These are phyloP conservation scores for Mycena galericulata DNA, from an alignment of 768 basidiomycete genomes.

Conservation along the genomic window DNA sequence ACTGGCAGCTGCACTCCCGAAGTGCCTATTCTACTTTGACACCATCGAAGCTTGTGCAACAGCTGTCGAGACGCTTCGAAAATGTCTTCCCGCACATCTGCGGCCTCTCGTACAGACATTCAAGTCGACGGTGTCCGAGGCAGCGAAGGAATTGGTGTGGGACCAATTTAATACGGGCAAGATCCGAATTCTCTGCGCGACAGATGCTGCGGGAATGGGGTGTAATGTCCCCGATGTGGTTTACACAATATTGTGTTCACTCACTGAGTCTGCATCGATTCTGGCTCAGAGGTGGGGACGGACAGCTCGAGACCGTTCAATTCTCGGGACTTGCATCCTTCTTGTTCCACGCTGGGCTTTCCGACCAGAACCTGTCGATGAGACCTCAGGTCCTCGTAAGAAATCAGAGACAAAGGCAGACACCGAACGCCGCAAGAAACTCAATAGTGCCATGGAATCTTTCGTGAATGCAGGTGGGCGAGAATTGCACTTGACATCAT, in stretches of 20 bases:
- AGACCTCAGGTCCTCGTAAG: background rate
- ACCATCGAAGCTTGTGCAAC: slow-evolving; percentile 27
- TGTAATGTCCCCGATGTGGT: too few relatives aligned
- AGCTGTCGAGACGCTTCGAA: too few relatives aligned
- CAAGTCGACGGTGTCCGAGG: slow-evolving; percentile 31
- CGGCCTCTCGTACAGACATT: slow-evolving; percentile 35
- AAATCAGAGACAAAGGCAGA: slow-evolving; percentile 1
- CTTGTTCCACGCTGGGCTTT: slow-evolving; percentile 6
- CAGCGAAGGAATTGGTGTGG: slow-evolving; percentile 34
- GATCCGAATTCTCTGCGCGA: slow-evolving; percentile 32
- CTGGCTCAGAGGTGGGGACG: slow-evolving; percentile 11
- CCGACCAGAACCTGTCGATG: too few relatives aligned
- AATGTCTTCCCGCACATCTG: slow-evolving; percentile 36
- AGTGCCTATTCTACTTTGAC: slow-evolving; percentile 39
- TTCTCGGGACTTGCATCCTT: slow-evolving; percentile 6
- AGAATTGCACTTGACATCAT: background rate
- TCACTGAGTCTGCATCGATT: background rate
- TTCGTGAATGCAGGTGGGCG: slow-evolving; percentile 9
- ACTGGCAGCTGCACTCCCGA: slow-evolving; percentile 23
- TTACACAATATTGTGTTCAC: too few relatives aligned
- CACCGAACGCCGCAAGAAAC: background rate
- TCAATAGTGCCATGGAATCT: background rate
- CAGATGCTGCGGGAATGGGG: too few relatives aligned
- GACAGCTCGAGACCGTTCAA: background rate
- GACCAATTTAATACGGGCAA: slow-evolving; percentile 31